Evolutionary conservation across 371 early-diverging fungal species (phyloP).

Genomic region (Choanephora cucurbitarum): DNA sequence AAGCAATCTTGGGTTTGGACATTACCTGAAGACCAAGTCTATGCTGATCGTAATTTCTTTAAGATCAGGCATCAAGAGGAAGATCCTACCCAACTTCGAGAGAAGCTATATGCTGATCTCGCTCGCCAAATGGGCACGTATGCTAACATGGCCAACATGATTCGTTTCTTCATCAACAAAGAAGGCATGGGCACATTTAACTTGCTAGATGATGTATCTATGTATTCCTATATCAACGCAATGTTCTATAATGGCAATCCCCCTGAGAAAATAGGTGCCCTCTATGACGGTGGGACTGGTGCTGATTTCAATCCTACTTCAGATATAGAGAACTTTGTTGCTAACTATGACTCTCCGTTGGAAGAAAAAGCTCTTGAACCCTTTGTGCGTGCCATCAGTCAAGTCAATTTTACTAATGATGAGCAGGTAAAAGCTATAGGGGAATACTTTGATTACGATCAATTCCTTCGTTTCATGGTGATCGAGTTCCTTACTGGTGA

Average conservation of each 20-base stretch:
- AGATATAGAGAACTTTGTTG: constrained; percentile 33
- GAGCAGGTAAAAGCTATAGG: constrained; percentile 36
- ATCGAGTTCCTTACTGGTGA: constrained; percentile 56
- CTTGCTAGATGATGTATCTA: constrained; percentile 52
- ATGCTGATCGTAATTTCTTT: constrained; percentile 50
- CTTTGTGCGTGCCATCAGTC: constrained; percentile 32
- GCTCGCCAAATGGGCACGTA: constrained; percentile 50
- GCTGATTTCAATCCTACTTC: constrained; percentile 42
- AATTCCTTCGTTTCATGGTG: constrained; percentile 59
- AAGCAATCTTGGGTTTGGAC: constrained; percentile 60
- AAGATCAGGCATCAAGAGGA: constrained; percentile 59
- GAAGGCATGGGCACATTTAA: constrained; percentile 60
- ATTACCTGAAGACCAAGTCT: constrained; percentile 36
- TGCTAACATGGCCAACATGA: constrained; percentile 54
- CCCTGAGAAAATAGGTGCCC: constrained; percentile 46
- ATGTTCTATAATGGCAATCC: constrained; percentile 51
- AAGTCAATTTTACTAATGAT: constrained; percentile 41
- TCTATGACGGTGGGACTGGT: constrained; percentile 59
- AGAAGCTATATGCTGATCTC: constrained; percentile 58
- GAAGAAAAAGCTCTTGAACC: constrained; percentile 32
- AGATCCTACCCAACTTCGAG: constrained; percentile 63
- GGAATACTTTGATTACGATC: constrained; percentile 46
- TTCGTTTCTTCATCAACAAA: constrained; percentile 54
- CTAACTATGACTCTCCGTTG: constrained; percentile 41
- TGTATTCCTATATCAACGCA: constrained; percentile 52